These are phyloP conservation scores for Cadophora sp. DNA, from an alignment of 2,329 filamentous ascomycete genomes.

Conservation along the genomic window DNA sequence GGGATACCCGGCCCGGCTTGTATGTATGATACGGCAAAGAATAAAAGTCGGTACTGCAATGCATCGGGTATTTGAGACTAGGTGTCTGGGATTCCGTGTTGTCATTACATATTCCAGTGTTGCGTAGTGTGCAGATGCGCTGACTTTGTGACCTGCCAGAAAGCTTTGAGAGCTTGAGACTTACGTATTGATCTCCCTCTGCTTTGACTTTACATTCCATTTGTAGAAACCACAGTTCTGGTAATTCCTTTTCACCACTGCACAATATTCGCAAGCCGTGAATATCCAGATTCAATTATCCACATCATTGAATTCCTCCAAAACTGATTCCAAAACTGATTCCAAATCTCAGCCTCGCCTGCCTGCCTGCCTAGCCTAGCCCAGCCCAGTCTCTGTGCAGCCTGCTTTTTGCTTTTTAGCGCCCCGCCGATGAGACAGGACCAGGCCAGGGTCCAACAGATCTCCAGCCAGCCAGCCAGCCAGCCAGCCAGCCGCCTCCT, in stretches of 20 bases:
- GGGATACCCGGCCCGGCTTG: slow-evolving; percentile 32
- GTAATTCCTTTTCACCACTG: too few species aligned
- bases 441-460: background rate
- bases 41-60: slow-evolving; percentile 19
- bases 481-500: background rate
- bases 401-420: background rate
- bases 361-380: background rate
- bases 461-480: background rate
- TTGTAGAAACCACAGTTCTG: too few species aligned
- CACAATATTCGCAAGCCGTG: too few species aligned
- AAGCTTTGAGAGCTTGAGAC: background rate
- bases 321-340: too few species aligned
- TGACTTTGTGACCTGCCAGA: background rate
- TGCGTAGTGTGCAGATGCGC: background rate
- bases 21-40: slow-evolving; percentile 24
- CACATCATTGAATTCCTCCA: background rate
- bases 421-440: background rate
- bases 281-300: too few species aligned
- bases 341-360: slow-evolving; percentile 6
- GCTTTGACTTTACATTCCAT: too few species aligned
- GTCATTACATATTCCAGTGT: background rate
- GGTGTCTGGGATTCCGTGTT: background rate
- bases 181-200: background rate
- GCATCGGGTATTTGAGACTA: background rate
- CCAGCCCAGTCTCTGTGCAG: background rate